Percentiles rank a stretch among this genome's conserved stretches.
Evolutionary conservation across 495 filamentous ascomycete species (phyloP).

Genomic region (Melanomma pulvis-pyrius): DNA sequence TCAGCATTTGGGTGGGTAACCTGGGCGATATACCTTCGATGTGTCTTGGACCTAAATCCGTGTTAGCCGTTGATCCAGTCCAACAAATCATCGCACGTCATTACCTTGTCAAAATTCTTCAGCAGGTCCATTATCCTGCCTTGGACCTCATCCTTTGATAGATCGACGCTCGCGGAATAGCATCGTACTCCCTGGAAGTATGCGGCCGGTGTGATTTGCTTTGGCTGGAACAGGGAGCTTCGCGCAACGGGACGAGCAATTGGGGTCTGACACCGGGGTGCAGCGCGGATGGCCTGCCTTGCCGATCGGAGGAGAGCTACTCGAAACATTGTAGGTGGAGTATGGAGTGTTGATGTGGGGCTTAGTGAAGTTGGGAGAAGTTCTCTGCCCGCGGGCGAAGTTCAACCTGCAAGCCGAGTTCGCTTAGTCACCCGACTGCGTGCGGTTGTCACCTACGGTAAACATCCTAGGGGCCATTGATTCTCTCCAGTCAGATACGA

Average conservation of each 20-base stretch:
- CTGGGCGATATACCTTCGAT: constrained; percentile 46
- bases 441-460: too few species aligned
- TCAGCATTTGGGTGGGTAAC: neutral
- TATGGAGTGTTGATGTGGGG: neutral
- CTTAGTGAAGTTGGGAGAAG: neutral
- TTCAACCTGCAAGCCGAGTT: neutral
- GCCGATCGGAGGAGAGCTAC: constrained; percentile 73
- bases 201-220: constrained; percentile 59
- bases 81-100: constrained; percentile 38
- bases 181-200: constrained; percentile 67
- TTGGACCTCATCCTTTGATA: constrained; percentile 82
- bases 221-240: constrained; percentile 57
- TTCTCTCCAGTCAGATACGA: too few species aligned
- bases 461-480: too few species aligned
- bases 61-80: constrained; percentile 20
- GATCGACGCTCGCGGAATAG: constrained; percentile 80
- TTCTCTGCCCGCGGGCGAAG: neutral
- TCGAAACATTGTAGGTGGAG: constrained; percentile 71
- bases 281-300: constrained; percentile 52
- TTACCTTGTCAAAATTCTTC: constrained; percentile 95
- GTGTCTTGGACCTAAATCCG: constrained; percentile 45
- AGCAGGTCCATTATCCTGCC: constrained; percentile 90
- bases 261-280: constrained; percentile 58
- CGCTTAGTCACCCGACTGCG: neutral
- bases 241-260: constrained; percentile 59